Evolutionary conservation across 1,139 yeast species (phyloP).

Genomic region (Starmera stellimalicola): DNA sequence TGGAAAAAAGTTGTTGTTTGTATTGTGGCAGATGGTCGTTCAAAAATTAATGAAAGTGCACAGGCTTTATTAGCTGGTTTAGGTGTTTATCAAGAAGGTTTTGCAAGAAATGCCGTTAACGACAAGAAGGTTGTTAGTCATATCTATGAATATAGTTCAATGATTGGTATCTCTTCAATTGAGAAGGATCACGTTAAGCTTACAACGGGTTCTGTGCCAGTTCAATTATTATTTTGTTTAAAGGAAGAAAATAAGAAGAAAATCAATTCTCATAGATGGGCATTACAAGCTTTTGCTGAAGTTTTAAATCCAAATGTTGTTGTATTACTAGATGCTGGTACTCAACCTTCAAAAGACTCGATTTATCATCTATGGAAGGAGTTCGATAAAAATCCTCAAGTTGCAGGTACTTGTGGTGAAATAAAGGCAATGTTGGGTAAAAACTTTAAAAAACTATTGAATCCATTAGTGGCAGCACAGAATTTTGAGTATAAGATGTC

Average conservation of each 20-base stretch:
- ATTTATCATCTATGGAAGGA: slow-evolving; percentile 86
- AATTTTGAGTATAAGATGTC: slow-evolving; percentile 91
- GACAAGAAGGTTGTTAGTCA: slow-evolving; percentile 85
- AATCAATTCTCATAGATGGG: slow-evolving; percentile 94
- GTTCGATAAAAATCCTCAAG: slow-evolving; percentile 71
- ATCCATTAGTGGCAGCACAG: slow-evolving; percentile 88
- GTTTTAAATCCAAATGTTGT: slow-evolving; percentile 80
- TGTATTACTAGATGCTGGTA: slow-evolving; percentile 85
- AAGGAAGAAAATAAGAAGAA: slow-evolving; percentile 87
- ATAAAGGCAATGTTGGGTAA: slow-evolving; percentile 83
- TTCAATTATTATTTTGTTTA: slow-evolving; percentile 81
- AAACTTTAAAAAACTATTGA: slow-evolving; percentile 55
- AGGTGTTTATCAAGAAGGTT: slow-evolving; percentile 93
- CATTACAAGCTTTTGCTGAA: slow-evolving; percentile 87
- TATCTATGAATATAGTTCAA: slow-evolving; percentile 78
- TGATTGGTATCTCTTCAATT: slow-evolving; percentile 52
- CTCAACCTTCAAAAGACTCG: slow-evolving; percentile 81
- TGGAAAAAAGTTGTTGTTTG: slow-evolving; percentile 94
- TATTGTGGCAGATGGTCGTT: slow-evolving; percentile 89
- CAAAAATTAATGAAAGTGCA: slow-evolving; percentile 77
- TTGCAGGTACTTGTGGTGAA: slow-evolving; percentile 95
- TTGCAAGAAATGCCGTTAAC: slow-evolving; percentile 84
- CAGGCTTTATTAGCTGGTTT: slow-evolving; percentile 81
- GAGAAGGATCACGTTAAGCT: slow-evolving; percentile 60
- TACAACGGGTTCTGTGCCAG: slow-evolving; percentile 62